A percentile compares a stretch with the other conserved stretches of the same genome.
Conservation (phyloP, 495 filamentous ascomycete species). For the Amniculicola lignicola region DNA sequence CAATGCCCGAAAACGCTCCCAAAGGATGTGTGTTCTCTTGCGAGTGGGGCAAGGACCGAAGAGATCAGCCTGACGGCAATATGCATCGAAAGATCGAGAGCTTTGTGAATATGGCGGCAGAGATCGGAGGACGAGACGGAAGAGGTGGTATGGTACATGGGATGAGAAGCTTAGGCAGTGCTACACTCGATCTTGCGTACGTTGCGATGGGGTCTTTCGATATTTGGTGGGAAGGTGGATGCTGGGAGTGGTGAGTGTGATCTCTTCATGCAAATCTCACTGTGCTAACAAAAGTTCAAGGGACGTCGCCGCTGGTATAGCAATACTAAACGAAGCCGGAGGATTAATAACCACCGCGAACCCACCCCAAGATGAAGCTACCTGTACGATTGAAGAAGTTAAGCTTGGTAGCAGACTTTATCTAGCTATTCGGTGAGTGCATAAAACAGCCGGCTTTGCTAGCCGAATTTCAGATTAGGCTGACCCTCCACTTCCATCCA, state of each 20-base stretch:
- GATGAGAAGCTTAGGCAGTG: slow-evolving; percentile 57
- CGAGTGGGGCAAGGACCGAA: slow-evolving; percentile 71
- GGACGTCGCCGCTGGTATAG: slow-evolving; percentile 56
- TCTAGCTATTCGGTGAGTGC: slow-evolving; percentile 58
- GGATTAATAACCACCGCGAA: slow-evolving; percentile 66
- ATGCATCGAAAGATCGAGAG: slow-evolving; percentile 65
- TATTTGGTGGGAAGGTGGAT: slow-evolving; percentile 60
- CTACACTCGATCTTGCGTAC: slow-evolving; percentile 56
- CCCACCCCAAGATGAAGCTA: slow-evolving; percentile 55
- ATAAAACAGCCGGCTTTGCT: not conserved
- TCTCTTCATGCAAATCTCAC: not conserved
- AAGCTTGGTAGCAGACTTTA: slow-evolving; percentile 61
- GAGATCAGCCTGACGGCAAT: slow-evolving; percentile 59
- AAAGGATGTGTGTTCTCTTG: slow-evolving; percentile 64
- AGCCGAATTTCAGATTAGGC: not conserved
- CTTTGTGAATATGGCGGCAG: slow-evolving; percentile 67
- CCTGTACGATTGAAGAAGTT: slow-evolving; percentile 55
- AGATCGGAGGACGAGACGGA: slow-evolving; percentile 55
- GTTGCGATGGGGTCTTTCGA: slow-evolving; percentile 57
- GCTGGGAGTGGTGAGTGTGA: slow-evolving; percentile 52
- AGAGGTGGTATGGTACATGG: slow-evolving; percentile 65
- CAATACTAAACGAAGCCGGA: slow-evolving; percentile 58
- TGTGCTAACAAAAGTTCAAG: too few species aligned
- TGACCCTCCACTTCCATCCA: slow-evolving; percentile 27
- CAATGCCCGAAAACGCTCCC: slow-evolving; percentile 60